A percentile compares a stretch with the other conserved stretches of the same genome.
Evolutionary conservation across 2,329 filamentous ascomycete genomes (phyloP).

Genomic region (Coniella vitis): DNA sequence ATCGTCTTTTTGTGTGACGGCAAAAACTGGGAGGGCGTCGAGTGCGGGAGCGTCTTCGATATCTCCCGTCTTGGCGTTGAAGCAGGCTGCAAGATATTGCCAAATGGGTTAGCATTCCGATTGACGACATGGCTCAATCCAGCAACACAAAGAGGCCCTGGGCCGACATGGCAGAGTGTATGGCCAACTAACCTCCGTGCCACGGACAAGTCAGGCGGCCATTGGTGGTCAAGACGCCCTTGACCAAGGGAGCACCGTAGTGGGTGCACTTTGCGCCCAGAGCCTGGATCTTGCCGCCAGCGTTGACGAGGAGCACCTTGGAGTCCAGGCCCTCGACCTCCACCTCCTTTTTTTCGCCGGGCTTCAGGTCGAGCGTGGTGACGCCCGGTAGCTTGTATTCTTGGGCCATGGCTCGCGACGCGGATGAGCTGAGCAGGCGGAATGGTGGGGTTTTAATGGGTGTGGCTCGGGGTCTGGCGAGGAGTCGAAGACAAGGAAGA

Average conservation of each 20-base stretch:
- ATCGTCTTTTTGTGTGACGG: constrained; percentile 72
- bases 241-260: constrained; percentile 83
- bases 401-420: constrained; percentile 40
- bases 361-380: constrained; percentile 64
- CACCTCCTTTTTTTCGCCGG: constrained; percentile 78
- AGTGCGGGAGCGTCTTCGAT: constrained; percentile 92
- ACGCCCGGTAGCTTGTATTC: constrained; percentile 72
- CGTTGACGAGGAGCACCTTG: constrained; percentile 81
- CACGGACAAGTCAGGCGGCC: constrained; percentile 89
- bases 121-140: background rate
- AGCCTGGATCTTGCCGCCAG: constrained; percentile 69
- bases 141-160: too few species aligned
- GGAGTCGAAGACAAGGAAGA: background rate
- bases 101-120: constrained; percentile 7
- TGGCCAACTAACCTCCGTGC: constrained; percentile 68
- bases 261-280: constrained; percentile 81
- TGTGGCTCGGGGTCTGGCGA: background rate
- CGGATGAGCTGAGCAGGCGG: background rate
- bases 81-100: constrained; percentile 61
- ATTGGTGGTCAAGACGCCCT: constrained; percentile 74
- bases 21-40: constrained; percentile 77
- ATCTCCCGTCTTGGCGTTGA: constrained; percentile 81
- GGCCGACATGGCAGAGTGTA: too few species aligned
- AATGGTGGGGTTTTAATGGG: too few species aligned
- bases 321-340: constrained; percentile 87